Conservation (phyloP, 2,329 filamentous ascomycete species). For the Tetracladium maxilliforme region DNA sequence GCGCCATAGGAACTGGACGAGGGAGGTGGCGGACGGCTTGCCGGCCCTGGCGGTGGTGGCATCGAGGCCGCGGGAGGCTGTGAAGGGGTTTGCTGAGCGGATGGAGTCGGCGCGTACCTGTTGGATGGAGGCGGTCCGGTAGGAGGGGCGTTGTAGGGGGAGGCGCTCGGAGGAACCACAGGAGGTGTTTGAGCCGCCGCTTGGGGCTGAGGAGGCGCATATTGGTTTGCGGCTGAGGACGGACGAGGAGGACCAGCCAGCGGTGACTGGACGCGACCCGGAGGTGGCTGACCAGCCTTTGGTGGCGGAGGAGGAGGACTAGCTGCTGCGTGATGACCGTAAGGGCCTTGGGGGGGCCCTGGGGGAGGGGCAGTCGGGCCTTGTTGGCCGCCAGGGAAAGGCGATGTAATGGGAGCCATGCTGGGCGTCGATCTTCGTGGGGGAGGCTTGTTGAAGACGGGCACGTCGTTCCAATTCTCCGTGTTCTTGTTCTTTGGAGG, state of each 20-base stretch:
- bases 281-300: slow-evolving; percentile 66
- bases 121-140: slow-evolving; percentile 53
- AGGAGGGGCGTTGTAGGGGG: slow-evolving; percentile 76
- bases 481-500: slow-evolving; percentile 58
- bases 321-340: slow-evolving; percentile 39
- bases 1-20: slow-evolving; percentile 26
- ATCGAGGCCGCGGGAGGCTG: slow-evolving; percentile 23
- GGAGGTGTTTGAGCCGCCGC: slow-evolving; percentile 26
- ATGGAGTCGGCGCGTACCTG: slow-evolving; percentile 59
- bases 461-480: slow-evolving; percentile 89
- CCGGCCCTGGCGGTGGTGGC: slow-evolving; percentile 30
- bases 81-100: slow-evolving; percentile 32
- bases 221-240: slow-evolving; percentile 43
- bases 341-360: slow-evolving; percentile 41
- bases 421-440: slow-evolving; percentile 63
- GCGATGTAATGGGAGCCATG: slow-evolving; percentile 53
- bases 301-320: slow-evolving; percentile 62
- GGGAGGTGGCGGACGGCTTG: too few species aligned
- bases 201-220: slow-evolving; percentile 32
- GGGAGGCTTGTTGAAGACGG: slow-evolving; percentile 65
- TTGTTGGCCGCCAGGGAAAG: slow-evolving; percentile 58
- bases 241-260: slow-evolving; percentile 33
- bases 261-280: slow-evolving; percentile 60
- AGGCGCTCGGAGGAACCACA: slow-evolving; percentile 58
- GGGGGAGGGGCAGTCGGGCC: slow-evolving; percentile 38